Conservation (phyloP, 306 rosid genomes). For the Corylus americana region DNA sequence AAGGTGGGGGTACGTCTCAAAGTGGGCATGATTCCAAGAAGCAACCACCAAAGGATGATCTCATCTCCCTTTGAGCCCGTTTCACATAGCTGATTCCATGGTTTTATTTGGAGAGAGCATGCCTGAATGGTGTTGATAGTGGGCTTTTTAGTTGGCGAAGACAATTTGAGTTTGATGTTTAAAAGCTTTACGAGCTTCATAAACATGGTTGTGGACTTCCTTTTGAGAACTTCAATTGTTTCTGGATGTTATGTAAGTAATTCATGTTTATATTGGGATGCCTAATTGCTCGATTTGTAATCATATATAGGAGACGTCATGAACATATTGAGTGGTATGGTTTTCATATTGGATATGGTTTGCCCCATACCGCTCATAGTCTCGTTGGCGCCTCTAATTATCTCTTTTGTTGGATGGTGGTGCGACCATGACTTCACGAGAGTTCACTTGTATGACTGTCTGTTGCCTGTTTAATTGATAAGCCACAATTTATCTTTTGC, state of each 20-base stretch:
- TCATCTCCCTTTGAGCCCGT: constrained; percentile 63
- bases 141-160: constrained; percentile 38
- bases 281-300: constrained; percentile 6
- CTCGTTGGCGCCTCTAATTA: background rate
- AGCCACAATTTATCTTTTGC: too few species aligned
- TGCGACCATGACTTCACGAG: too few species aligned
- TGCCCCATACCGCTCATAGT: background rate
- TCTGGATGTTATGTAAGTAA: constrained; percentile 27
- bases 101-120: constrained; percentile 16
- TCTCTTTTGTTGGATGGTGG: background rate
- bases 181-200: constrained; percentile 12
- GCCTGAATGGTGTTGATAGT: constrained; percentile 15
- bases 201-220: constrained; percentile 1
- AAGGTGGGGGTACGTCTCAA: constrained; percentile 56
- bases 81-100: constrained; percentile 9
- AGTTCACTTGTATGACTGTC: too few species aligned
- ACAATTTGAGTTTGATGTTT: constrained; percentile 12
- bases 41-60: constrained; percentile 78
- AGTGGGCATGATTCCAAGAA: constrained; percentile 68
- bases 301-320: background rate
- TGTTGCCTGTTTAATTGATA: too few species aligned
- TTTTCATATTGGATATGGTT: background rate
- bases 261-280: constrained; percentile 4
- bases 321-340: background rate
- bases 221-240: constrained; percentile 8